These are phyloP conservation scores for Penicillium corylophilum DNA, from an alignment of 2,329 filamentous ascomycete genomes.

Conservation along the genomic window DNA sequence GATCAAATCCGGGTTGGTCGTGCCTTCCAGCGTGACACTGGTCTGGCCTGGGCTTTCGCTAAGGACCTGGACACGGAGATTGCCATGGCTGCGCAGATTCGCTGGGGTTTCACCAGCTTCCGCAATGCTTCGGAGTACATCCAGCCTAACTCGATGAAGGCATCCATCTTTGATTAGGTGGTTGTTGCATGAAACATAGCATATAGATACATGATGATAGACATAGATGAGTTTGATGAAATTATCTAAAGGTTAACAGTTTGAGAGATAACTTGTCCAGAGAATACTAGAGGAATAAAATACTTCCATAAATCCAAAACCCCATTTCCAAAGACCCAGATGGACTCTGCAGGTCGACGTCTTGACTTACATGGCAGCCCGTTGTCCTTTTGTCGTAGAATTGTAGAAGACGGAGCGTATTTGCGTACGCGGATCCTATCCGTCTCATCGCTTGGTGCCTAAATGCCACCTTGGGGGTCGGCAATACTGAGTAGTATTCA, in stretches of 20 bases:
- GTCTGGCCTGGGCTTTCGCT: constrained; percentile 27
- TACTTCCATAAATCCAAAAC: too few relatives aligned
- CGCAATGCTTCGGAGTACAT: constrained; percentile 29
- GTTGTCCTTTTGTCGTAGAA: too few relatives aligned
- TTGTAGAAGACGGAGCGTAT: too few relatives aligned
- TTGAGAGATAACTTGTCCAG: too few relatives aligned
- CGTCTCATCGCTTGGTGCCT: too few relatives aligned
- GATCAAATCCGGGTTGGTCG: constrained; percentile 64
- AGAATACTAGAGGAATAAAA: too few relatives aligned
- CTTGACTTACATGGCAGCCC: too few relatives aligned
- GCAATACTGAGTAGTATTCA: too few relatives aligned
- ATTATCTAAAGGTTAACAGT: background rate
- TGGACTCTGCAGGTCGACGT: too few relatives aligned
- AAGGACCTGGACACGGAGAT: constrained; percentile 33
- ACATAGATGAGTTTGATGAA: background rate
- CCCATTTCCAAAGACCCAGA: too few relatives aligned
- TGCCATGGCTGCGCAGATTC: constrained; percentile 32
- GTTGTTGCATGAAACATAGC: constrained; percentile 1
- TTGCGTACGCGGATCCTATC: too few relatives aligned
- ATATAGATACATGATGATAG: constrained; percentile 5
- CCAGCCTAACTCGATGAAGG: constrained; percentile 26
- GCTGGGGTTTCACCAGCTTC: constrained; percentile 32
- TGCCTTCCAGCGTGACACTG: constrained; percentile 27
- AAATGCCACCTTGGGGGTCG: too few relatives aligned
- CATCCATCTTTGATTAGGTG: constrained; percentile 28